Evolutionary conservation across 768 basidiomycete species (phyloP), one percentile per base, ranked within the genome.

Genomic region (Mrakia blollopis): DNA sequence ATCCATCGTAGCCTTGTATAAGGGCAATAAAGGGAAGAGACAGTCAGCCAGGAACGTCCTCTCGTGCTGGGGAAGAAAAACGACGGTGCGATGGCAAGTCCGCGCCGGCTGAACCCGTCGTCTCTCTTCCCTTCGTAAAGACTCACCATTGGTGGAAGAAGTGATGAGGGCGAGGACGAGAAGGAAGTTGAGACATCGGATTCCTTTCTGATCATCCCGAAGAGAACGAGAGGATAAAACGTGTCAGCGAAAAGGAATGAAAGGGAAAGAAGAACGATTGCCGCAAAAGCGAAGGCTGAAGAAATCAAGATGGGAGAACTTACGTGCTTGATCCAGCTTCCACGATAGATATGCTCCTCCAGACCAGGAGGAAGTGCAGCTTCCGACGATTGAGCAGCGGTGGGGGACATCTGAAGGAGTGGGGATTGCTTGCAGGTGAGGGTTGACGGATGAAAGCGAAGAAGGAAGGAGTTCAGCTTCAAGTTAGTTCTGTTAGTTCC

Each of bases 151-250:
- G 21, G 82, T 81, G 13, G 80, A 82, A 0, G 84, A 82, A 2
- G 84, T 84, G 78, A 84, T 81, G 60, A 83, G 80, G 72, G 81
- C 75, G 41, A 83, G 74, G 37, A 80, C 68, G 52, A 83, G 80
- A 78, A 80, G 81, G 4, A 79, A 54, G 54, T 81, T 82, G 44
- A 82, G 54, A n/a, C 37, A 10, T 28, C 72, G 39, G 69, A 78
- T 74, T 16, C 76, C 75, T 61, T 35, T 67, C 32, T 67, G 23
- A 18, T n/a, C n/a, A n/a, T n/a, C n/a, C n/a, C n/a, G n/a, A n/a
- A n/a, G n/a, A n/a, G n/a, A n/a, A n/a, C n/a, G n/a, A n/a, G n/a
- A n/a, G n/a, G n/a, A n/a, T n/a, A n/a, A n/a, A n/a, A n/a, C n/a
- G n/a, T n/a, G n/a, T n/a, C n/a, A n/a, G n/a, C n/a, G n/a, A n/a